Percentiles rank a stretch among this genome's conserved stretches.
phyloP scores from a whole-genome alignment of 805 yeast genomes.

The Suhomyces kilbournensis region DNA sequence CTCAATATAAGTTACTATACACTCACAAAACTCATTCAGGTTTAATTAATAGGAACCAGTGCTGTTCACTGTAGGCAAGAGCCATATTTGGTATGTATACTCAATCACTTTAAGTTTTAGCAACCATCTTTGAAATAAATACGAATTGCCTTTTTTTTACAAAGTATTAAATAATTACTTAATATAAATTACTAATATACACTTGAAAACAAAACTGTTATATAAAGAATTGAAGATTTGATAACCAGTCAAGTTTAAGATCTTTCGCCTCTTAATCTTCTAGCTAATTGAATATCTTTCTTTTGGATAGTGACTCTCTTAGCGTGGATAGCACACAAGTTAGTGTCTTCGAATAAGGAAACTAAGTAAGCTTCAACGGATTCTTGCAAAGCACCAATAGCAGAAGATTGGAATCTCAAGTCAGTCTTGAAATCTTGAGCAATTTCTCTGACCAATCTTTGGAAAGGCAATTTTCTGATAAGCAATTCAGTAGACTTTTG shows the following conservation, averaged over 20 bases:
- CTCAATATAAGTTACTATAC: slow-evolving; percentile 10
- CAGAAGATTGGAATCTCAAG: slow-evolving; percentile 95
- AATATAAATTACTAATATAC: slow-evolving; percentile 12
- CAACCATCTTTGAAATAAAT: too few species aligned
- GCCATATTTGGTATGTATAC: too few species aligned
- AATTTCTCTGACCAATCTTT: slow-evolving; percentile 92
- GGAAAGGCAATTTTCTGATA: slow-evolving; percentile 96
- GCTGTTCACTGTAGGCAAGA: too few species aligned
- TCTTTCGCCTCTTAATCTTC: slow-evolving; percentile 97
- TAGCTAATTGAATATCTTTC: slow-evolving; percentile 96
- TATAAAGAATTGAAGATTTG: slow-evolving; percentile 8
- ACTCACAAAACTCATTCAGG: neutral
- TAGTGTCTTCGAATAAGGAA: slow-evolving; percentile 94
- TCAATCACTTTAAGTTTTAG: too few species aligned
- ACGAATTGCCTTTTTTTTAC: neutral
- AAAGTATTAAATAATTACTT: neutral
- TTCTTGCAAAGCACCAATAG: slow-evolving; percentile 97
- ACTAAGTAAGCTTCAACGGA: slow-evolving; percentile 98
- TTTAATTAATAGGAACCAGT: too few species aligned
- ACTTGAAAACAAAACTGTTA: slow-evolving; percentile 8
- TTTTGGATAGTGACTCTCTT: slow-evolving; percentile 98
- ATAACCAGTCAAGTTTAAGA: slow-evolving; percentile 41
- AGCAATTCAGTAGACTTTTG: slow-evolving; percentile 93
- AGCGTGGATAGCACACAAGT: slow-evolving; percentile 98
- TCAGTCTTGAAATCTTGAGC: slow-evolving; percentile 93